A percentile compares a stretch with the other conserved stretches of the same genome.
Conservation (phyloP, 352 stramenopile species). For the Pythium grandisporangium region DNA sequence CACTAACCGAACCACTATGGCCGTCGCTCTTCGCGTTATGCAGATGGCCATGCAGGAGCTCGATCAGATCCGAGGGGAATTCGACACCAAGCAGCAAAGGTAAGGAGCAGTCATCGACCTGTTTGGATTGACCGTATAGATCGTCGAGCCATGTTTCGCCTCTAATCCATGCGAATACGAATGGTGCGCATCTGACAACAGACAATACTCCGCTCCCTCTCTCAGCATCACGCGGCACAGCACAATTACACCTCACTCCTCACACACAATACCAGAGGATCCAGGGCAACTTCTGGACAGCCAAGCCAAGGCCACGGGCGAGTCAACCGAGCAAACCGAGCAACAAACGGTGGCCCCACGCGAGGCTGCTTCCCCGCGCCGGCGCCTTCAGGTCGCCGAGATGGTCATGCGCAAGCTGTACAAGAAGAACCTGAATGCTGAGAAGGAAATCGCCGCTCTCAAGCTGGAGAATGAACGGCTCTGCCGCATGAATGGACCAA, state of each 20-base stretch:
- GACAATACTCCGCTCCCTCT: constrained; percentile 16
- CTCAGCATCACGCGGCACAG: constrained; percentile 4
- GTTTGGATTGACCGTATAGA: no score
- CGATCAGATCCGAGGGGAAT: constrained; percentile 31
- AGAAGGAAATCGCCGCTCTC: constrained; percentile 17
- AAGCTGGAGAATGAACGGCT: constrained; percentile 17
- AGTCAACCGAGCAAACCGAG: no score
- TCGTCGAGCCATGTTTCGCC: no score
- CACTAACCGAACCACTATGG: no score
- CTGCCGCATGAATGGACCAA: constrained; percentile 7
- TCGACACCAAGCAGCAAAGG: constrained; percentile 24
- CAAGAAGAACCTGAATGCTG: constrained; percentile 33
- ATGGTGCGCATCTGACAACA: constrained; percentile 1
- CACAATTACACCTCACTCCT: no score
- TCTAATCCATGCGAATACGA: no score
- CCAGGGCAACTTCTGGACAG: no score
- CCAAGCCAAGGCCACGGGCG: no score
- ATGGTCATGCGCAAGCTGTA: constrained; percentile 58
- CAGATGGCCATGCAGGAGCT: constrained; percentile 42
- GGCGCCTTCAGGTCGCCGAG: constrained; percentile 38
- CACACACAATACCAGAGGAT: no score
- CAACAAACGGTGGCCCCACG: background rate
- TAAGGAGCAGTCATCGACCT: constrained; percentile 3
- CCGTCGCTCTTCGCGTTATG: no score
- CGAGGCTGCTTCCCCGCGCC: constrained; percentile 25